Evolutionary conservation across 2,329 filamentous ascomycete genomes (phyloP), one percentile per base, ranked within the genome.

Genomic region (Lasiodiplodia theobromae): DNA sequence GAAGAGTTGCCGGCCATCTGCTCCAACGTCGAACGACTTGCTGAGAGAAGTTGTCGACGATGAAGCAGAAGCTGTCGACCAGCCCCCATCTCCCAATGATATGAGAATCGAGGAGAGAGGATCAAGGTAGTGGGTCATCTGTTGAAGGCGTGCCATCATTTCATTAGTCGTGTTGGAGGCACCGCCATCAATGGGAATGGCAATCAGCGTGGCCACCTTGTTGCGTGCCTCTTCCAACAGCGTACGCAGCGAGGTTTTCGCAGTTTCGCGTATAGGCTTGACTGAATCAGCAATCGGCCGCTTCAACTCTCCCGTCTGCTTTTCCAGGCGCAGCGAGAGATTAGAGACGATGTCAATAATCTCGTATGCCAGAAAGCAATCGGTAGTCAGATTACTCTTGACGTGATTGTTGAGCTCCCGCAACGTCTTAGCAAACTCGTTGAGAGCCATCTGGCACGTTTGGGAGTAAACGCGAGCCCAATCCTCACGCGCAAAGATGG

Each of bases 311-410:
- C 93, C 93, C 0, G 94, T 97, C 70, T 91, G 89, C 4, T 88
- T 87, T 71, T 97, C 95, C 4, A 99, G 83, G 49, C 91, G 90
- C 68, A 90, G 90, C 2, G 93, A 94, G 58, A 97, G 85, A 14
- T 87, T 87, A 0, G 93, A 92, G 57, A 98, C 89, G 70, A 97
- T 92, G 74, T 97, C 95, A 38, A 96, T 92, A 38, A 98, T 92
- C 77, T 99, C 96, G 78, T 97, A 99, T 8, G 94, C 94, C 60
- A 99, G 86, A 78, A 93, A 98, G 80, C 95, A 98, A 78, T 99
- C 96, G 0, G 93, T 97, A 72, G 89, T 88, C 49, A 97, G 83
- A 76, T 97, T 94, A 51, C 87, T 84, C 77, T 94, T 94, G 79
- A 98, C 94, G 75, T 97, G 94, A 62, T 88, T 86, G 78, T 98